Evolutionary conservation across 2,329 filamentous ascomycete species (phyloP), one percentile per base, ranked within the genome.

Genomic region (Botryosphaeria dothidea): DNA sequence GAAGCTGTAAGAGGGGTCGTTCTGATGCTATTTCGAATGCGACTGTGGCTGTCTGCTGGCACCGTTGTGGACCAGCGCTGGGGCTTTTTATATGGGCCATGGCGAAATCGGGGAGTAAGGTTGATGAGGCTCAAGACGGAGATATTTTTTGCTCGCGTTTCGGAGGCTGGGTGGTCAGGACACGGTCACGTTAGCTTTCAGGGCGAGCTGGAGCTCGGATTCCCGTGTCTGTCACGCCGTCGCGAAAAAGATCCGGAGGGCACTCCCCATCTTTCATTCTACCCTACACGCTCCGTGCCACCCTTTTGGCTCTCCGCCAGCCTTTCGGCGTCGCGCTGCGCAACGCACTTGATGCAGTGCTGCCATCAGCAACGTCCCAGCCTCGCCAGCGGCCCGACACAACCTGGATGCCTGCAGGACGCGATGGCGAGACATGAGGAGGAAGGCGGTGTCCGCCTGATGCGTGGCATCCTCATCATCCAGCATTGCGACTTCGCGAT

Each of bases 21-120:
- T 4, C 43, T 38, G 58, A 34, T 52, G 46, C 36, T 52, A 17
- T 64, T 6, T 56, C 48, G 25, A 51, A 45, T 64, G 61, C 21
- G 23, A 56, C 4, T 54, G 36, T 54, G 29, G 49, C 36, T 34
- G 11, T 41, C 11, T 63, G 48, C 49, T 63, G 38, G 51, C 19
- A 38, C 27, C 46, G 31, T 23, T 17, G 25, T 34, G 15, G 48
- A 25, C 56, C 38, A 29, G 56, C 17, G 38, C 13, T 4, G 41
- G 38, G 25, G 56, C 13, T 56, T 34, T 54, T 64, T 64, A 64
- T 64, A 56, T 29, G 36, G 27, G 49, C 25, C 61, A 64, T 56
- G 19, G 23, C 9, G 49, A 17, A 45, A 8, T 27, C 17, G 25
- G 31, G 29, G 31, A 45, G 36, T 31, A 36, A 60, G 38, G 38